phyloP scores from a whole-genome alignment of 345 rosid genomes.

The Kernera saxatilis region DNA sequence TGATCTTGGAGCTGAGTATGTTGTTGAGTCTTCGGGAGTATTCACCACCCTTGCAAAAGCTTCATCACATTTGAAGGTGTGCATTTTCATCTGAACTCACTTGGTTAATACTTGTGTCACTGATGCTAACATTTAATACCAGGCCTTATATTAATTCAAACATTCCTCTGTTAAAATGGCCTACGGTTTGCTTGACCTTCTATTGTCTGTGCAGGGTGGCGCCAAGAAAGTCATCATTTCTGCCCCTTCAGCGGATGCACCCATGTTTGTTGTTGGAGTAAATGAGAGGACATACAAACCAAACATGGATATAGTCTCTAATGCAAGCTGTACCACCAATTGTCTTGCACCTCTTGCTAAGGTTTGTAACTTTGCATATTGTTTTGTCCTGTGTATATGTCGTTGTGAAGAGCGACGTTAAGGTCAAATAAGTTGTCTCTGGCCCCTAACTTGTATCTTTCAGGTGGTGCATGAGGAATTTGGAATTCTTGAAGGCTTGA shows the following conservation, averaged over 20 bases:
- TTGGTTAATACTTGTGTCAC: not conserved
- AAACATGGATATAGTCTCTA: slow-evolving; percentile 86
- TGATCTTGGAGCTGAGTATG: slow-evolving; percentile 78
- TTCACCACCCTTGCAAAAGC: slow-evolving; percentile 86
- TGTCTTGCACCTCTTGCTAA: slow-evolving; percentile 99
- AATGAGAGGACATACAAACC: slow-evolving; percentile 76
- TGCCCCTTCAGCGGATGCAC: slow-evolving; percentile 98
- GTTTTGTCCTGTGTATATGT: not conserved
- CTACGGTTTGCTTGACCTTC: not conserved
- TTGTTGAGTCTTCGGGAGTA: slow-evolving; percentile 90
- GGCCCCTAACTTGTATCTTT: not conserved
- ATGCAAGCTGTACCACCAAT: slow-evolving; percentile 97
- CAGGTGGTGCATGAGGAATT: slow-evolving; percentile 96
- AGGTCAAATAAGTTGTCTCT: not conserved
- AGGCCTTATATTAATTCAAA: not conserved
- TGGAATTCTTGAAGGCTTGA: slow-evolving; percentile 87
- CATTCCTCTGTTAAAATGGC: not conserved
- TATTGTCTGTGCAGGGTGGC: slow-evolving; percentile 58
- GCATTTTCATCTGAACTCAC: slow-evolving; percentile 4
- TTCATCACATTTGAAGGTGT: slow-evolving; percentile 71
- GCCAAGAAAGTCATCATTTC: slow-evolving; percentile 91
- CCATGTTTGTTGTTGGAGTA: slow-evolving; percentile 97
- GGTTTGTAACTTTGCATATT: slow-evolving; percentile 38
- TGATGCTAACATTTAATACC: not conserved
- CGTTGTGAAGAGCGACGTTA: not conserved